These are phyloP conservation scores for Podaxis mareebaensis DNA, from an alignment of 768 basidiomycete genomes.

Conservation along the genomic window DNA sequence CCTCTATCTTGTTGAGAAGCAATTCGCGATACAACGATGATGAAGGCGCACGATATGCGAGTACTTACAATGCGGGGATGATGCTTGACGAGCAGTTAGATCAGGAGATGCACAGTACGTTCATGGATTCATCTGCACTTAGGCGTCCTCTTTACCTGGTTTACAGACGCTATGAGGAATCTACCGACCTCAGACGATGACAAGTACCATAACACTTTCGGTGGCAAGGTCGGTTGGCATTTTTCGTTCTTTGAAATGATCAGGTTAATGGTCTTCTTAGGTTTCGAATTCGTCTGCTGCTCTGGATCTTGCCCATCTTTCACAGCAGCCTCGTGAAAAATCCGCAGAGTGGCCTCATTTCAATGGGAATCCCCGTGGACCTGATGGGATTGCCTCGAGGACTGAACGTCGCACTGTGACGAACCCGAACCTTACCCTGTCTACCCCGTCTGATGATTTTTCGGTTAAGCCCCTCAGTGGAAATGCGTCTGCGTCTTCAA, in stretches of 20 bases:
- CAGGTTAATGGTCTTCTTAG: conserved; percentile 33
- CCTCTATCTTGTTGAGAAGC: conserved; percentile 53
- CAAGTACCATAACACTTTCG: conserved; percentile 68
- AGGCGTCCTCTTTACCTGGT: conserved; percentile 18
- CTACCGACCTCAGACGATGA: conserved; percentile 88
- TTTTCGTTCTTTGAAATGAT: conserved; percentile 7
- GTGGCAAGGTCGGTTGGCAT: conserved; percentile 55
- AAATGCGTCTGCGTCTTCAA: conserved; percentile 58
- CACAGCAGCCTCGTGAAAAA: conserved; percentile 77
- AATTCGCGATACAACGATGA: conserved; percentile 56
- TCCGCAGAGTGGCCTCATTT: conserved; percentile 96
- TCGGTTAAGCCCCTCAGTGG: conserved; percentile 42
- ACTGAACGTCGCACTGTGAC: conserved; percentile 72
- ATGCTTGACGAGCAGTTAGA: conserved; percentile 93
- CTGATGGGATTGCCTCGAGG: conserved; percentile 56
- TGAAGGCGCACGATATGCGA: conserved; percentile 59
- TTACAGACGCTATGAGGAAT: conserved; percentile 82
- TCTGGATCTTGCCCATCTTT: conserved; percentile 87
- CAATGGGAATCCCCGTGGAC: conserved; percentile 57
- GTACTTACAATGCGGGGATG: conserved; percentile 79
- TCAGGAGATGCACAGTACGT: conserved; percentile 91
- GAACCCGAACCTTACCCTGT: conserved; percentile 69
- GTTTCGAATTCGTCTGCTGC: conserved; percentile 90
- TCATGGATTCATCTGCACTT: conserved; percentile 1
- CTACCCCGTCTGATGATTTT: conserved; percentile 53